phyloP scores from a whole-genome alignment of 78 protist genomes.

The Dictyostelium firmibasis region DNA sequence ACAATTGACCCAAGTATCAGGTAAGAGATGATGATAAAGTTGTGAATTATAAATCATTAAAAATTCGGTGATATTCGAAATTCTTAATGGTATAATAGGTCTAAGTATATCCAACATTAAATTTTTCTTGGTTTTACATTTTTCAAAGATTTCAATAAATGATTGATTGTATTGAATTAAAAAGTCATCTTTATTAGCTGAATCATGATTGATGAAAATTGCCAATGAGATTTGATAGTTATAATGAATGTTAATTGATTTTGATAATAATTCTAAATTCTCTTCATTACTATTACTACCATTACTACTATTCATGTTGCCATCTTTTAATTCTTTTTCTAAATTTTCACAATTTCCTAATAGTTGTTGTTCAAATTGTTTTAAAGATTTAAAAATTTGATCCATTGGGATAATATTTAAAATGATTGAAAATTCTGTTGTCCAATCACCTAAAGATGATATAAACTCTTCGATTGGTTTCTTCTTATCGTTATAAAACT shows the following conservation, averaged over 20 bases:
- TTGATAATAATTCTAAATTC: neutral
- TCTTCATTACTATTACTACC: neutral
- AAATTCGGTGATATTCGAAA: neutral
- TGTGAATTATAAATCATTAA: constrained; percentile 7
- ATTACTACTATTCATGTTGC: neutral
- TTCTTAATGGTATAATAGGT: neutral
- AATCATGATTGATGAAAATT: neutral
- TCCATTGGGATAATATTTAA: neutral
- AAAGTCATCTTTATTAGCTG: neutral
- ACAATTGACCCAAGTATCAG: neutral
- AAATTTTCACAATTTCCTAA: neutral
- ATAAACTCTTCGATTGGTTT: constrained; percentile 1
- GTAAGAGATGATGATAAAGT: neutral
- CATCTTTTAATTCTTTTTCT: neutral
- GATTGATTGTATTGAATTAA: neutral
- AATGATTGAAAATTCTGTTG: constrained; percentile 4
- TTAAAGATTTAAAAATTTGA: neutral
- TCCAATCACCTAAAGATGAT: constrained; percentile 23
- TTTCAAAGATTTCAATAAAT: constrained; percentile 18
- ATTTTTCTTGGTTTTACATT: neutral
- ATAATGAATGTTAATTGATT: constrained; percentile 8
- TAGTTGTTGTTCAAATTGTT: neutral
- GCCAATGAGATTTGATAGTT: neutral
- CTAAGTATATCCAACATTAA: constrained; percentile 13
- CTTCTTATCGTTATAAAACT: constrained; percentile 1